Conservation (phyloP, 306 rosid species). For the Inga oerstediana region DNA sequence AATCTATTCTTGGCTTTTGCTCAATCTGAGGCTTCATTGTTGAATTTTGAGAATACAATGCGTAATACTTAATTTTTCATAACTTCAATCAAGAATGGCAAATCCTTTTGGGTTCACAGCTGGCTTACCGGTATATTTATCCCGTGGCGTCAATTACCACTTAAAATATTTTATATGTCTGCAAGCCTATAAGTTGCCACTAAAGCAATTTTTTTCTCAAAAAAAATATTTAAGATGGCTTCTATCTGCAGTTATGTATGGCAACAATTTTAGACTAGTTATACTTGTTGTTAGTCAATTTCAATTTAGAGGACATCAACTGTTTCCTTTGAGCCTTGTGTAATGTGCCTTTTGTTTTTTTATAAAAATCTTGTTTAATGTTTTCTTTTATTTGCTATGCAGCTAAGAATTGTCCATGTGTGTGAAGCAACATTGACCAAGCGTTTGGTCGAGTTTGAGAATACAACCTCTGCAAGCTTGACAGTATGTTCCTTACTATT, state of each 20-base stretch:
- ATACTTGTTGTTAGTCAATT: background rate
- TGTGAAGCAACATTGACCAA: slow-evolving; percentile 91
- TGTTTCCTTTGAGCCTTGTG: slow-evolving; percentile 8
- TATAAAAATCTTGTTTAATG: background rate
- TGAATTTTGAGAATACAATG: background rate
- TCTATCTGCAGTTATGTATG: background rate
- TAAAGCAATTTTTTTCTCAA: background rate
- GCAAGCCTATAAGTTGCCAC: background rate
- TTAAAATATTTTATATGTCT: background rate
- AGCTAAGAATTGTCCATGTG: slow-evolving; percentile 81
- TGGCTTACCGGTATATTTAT: background rate
- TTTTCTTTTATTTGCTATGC: slow-evolving; percentile 29
- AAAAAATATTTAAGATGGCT: background rate
- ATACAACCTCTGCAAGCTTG: slow-evolving; percentile 85
- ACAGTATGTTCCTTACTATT: slow-evolving; percentile 57
- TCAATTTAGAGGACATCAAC: slow-evolving; percentile 1
- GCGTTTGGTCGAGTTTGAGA: slow-evolving; percentile 86
- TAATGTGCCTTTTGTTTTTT: background rate
- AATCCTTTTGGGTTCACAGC: background rate
- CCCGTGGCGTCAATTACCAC: background rate
- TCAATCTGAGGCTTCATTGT: background rate
- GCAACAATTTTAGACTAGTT: background rate
- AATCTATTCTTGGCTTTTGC: background rate
- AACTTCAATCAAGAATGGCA: background rate
- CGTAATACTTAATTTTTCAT: background rate